Evolutionary conservation across 768 basidiomycete genomes (phyloP), one percentile per base, ranked within the genome.

Genomic region (Hericium alpestre): DNA sequence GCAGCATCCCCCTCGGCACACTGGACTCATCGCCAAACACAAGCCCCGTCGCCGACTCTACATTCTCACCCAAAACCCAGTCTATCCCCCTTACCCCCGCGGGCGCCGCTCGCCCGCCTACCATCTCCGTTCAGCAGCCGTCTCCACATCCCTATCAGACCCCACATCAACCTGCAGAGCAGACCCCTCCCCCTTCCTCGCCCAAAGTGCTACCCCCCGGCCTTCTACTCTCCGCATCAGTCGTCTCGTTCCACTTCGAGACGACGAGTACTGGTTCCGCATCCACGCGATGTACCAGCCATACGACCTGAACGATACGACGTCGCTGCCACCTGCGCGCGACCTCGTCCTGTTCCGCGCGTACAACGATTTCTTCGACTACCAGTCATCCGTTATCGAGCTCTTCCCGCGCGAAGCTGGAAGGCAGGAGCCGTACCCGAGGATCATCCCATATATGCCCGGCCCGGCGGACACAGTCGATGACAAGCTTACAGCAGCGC

Each of bases 291-390:
- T 86, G 58, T 98, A 84, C 72, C 87, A 94, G 62, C 92, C 94
- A 0, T 92, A 88, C 64, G 79, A 78, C 59, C 75, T 76, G 9
- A 73, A 79, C 16, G 84, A 80, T 49, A 78, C 80, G 55, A 72
- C 69, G 27, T 65, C 70, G 15, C 77, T 86, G 27, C 86, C 88
- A 4, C 76, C 78, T 11, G 81, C 88, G 12, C 86, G 82, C 63
- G 82, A 86, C 38, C 83, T 98, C 56, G 83, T 93, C 62, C 78
- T 98, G 47, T 99, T 95, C 74, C 82, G 96, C 53, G 84, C 90
- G 23, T 99, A 99, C 76, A 90, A 94, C 65, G 95, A 99, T 70
- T 99, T 99, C 70, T 97, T 95, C 72, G 90, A 94, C 65, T 97
- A 97, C 71, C 96, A 99, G 67, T 87, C 96, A 56, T 75, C 81